Evolutionary conservation across 345 rosid species (phyloP).

Genomic region (Abelmoschus esculentus): DNA sequence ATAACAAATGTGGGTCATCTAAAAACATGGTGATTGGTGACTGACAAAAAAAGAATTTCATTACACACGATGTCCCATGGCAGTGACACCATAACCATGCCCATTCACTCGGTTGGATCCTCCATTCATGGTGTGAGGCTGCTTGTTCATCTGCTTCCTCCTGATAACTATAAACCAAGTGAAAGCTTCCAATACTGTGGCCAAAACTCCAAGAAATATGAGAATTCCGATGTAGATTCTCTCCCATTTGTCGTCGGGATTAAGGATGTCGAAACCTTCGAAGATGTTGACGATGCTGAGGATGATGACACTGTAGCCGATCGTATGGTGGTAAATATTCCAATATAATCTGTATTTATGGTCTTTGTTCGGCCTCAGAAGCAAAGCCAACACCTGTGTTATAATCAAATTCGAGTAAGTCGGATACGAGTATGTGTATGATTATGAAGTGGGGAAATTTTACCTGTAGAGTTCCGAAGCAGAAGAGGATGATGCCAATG

Average conservation of each 20-base stretch:
- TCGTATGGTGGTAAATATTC: neutral
- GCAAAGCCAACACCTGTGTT: neutral
- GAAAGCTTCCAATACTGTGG: neutral
- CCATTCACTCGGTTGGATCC: neutral
- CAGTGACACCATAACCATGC: neutral
- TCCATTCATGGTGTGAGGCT: neutral
- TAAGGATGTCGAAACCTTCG: neutral
- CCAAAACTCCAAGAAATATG: neutral
- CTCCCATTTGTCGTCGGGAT: neutral
- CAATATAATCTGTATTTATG: neutral
- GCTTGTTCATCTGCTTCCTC: neutral
- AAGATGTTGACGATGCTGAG: neutral
- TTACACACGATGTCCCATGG: neutral
- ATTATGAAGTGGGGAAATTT: neutral
- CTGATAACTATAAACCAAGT: neutral
- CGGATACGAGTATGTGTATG: too few relatives aligned
- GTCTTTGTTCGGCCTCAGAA: neutral
- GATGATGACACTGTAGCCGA: neutral
- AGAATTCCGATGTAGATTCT: neutral
- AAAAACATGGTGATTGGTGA: neutral
- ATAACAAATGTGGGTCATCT: conserved; percentile 1
- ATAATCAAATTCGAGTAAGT: too few relatives aligned
- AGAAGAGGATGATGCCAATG: neutral
- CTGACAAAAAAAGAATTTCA: neutral
- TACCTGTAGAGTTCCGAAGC: neutral